These are phyloP conservation scores for Saturnispora galanensis DNA, from an alignment of 805 yeast species.

Conservation along the genomic window DNA sequence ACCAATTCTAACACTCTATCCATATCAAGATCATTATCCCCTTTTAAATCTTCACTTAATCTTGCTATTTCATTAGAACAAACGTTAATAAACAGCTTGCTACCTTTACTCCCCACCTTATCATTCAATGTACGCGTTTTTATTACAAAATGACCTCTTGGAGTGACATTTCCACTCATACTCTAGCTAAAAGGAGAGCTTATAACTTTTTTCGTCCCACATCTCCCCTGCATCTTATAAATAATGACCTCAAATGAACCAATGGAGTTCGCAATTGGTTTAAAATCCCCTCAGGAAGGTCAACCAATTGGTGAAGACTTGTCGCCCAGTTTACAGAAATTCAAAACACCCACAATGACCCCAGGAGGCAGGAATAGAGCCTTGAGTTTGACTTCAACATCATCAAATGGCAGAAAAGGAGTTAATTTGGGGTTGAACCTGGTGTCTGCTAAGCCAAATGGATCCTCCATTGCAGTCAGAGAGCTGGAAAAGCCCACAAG, in stretches of 20 bases:
- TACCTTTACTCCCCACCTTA: constrained; percentile 20
- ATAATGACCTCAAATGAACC: background rate
- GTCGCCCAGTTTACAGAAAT: background rate
- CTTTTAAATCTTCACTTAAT: constrained; percentile 10
- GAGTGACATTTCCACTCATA: constrained; percentile 25
- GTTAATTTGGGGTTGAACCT: constrained; percentile 25
- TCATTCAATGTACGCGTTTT: constrained; percentile 45
- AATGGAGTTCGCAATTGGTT: background rate
- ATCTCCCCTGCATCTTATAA: too few relatives aligned
- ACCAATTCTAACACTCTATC: constrained; percentile 50
- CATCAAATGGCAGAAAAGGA: constrained; percentile 18
- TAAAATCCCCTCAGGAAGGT: too few relatives aligned
- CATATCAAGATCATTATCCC: constrained; percentile 36
- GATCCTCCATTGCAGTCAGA: background rate
- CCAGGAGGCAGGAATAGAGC: constrained; percentile 10
- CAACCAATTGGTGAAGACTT: too few relatives aligned
- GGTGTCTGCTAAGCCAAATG: constrained; percentile 12
- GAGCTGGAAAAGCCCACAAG: constrained; percentile 6
- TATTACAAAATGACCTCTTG: constrained; percentile 64
- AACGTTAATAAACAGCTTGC: constrained; percentile 70
- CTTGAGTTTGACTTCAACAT: constrained; percentile 15
- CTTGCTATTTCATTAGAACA: constrained; percentile 64
- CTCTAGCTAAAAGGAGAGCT: background rate
- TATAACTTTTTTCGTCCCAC: too few relatives aligned
- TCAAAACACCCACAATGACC: background rate